A percentile compares a stretch with the other conserved stretches of the same genome.
Evolutionary conservation across 1,284 basidiomycete genomes (phyloP).

Genomic region (Malassezia brasiliensis): DNA sequence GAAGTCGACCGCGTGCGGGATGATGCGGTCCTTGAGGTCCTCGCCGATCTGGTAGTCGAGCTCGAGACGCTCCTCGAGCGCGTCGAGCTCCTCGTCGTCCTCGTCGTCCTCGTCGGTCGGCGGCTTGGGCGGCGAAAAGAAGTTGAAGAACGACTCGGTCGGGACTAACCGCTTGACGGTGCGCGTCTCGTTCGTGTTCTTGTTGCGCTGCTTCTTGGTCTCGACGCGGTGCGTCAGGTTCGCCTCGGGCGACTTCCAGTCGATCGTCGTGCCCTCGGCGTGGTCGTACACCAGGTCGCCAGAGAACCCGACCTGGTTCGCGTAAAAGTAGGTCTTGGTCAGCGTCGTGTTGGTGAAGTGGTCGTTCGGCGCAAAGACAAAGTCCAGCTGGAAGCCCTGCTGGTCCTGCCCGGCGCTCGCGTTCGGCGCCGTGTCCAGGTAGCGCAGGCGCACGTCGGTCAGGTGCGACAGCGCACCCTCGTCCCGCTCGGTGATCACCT

Average conservation of each 20-base stretch:
- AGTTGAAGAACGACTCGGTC: conserved; percentile 48
- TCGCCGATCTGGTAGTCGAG: conserved; percentile 97
- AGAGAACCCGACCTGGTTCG: conserved; percentile 76
- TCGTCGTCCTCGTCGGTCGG: conserved; percentile 42
- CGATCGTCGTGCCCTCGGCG: conserved; percentile 77
- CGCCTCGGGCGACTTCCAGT: conserved; percentile 89
- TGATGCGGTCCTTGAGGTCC: conserved; percentile 94
- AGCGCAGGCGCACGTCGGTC: conserved; percentile 61
- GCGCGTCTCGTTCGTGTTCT: conserved; percentile 52
- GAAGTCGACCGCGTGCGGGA: conserved; percentile 74
- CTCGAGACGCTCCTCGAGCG: conserved; percentile 77
- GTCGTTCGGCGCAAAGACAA: conserved; percentile 70
- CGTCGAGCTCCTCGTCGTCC: conserved; percentile 27
- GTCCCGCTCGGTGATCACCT: conserved; percentile 87
- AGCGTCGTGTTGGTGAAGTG: conserved; percentile 76
- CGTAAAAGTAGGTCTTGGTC: conserved; percentile 91
- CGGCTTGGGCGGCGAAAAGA: conserved; percentile 46
- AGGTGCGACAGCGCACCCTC: conserved; percentile 62
- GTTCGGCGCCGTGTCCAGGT: conserved; percentile 51
- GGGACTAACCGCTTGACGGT: conserved; percentile 48
- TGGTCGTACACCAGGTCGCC: conserved; percentile 94
- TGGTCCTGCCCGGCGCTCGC: conserved; percentile 53
- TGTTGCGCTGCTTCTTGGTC: conserved; percentile 98
- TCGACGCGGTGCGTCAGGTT: conserved; percentile 94
- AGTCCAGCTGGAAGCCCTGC: conserved; percentile 82